A percentile compares a stretch with the other conserved stretches of the same genome.
Conservation (phyloP, 1,284 basidiomycete species). For the Filobasidium uniguttulatum region DNA sequence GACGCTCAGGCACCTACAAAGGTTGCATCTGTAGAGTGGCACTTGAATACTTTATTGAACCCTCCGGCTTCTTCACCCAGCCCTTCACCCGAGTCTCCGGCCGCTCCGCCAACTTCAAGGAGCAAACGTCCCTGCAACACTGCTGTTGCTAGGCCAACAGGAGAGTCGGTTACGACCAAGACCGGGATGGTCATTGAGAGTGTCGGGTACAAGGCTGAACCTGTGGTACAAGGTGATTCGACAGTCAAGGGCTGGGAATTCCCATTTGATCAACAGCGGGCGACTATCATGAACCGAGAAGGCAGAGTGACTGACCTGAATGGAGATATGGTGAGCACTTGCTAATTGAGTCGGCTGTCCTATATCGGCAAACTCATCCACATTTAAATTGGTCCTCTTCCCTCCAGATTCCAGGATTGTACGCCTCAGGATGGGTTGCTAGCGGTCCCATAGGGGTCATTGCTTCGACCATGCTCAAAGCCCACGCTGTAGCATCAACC, state of each 20-base stretch:
- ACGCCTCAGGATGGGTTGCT: conserved; percentile 88
- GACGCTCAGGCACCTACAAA: conserved; percentile 31
- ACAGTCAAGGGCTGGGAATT: conserved; percentile 21
- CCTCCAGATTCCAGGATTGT: conserved; percentile 48
- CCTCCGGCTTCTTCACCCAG: not conserved
- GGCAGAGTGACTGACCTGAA: conserved; percentile 33
- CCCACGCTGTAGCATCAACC: conserved; percentile 45
- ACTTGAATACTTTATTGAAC: not conserved
- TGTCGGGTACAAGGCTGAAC: conserved; percentile 71
- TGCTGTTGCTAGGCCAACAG: conserved; percentile 49
- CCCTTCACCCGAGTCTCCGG: conserved; percentile 10
- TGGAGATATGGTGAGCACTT: conserved; percentile 25
- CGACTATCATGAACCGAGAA: conserved; percentile 29
- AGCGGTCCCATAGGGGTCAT: conserved; percentile 85
- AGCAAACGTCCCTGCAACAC: conserved; percentile 38
- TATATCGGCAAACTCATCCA: too few relatives aligned
- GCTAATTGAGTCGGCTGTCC: too few relatives aligned
- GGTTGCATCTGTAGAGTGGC: not conserved
- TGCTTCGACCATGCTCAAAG: conserved; percentile 86
- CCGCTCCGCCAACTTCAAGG: conserved; percentile 12
- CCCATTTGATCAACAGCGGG: conserved; percentile 36
- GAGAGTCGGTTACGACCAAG: conserved; percentile 42
- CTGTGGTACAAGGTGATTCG: conserved; percentile 27
- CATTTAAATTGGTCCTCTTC: not conserved
- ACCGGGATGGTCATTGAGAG: conserved; percentile 77